Base-by-base conservation (phyloP, 2,329 filamentous ascomycete species). In the Chaetomium sp. region DNA sequence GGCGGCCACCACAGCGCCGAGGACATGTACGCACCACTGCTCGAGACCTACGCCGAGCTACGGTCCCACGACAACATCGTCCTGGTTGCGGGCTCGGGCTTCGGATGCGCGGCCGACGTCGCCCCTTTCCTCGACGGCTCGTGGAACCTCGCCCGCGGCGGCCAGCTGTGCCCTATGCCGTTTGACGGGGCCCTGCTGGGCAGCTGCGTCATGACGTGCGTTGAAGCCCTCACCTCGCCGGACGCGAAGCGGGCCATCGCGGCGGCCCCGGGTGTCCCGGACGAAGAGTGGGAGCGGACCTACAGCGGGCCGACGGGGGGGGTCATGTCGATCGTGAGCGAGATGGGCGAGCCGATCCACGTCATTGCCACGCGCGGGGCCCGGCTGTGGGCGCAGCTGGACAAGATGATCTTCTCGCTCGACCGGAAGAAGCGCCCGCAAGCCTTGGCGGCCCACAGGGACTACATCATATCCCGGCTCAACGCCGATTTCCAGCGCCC, bases 271-370 rank as follows among this genome's bases (percentile, higher is more conserved):
- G 91, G 91, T 70, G 78, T 95, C 37, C 85, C 87, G 49, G 89
- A 96, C 66, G 72, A 71, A 59, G 79, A 91, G 62, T 96, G 91
- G 91, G 89, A 95, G 73, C 85, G 90, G 73, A 92, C 89, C 5
- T 95, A 10, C 12, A 8, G 95, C 77, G 89, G 91, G 74, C 80
- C 91, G 34, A 87, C 91, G 55, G 92, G 92, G 66, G 94, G 94
- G 69, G 84, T 99, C 59, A 91, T 97, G 65, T 96, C 94, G 34
- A 91, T 99, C 48, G 85, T 90, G 61, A 96, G 92, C 1, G 94
- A 99, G 74, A 97, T 97, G 94, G 94, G 92, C 49, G 92, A 99
- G 78, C 92, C 92, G 4, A 99, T 99, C 59, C 92, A 99, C 79
- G 97, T 97, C 77, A 82, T 99, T 56, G 94, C 92, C 9, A 99